These are phyloP conservation scores for Helenozyma rhizophorensis DNA, from an alignment of 805 yeast genomes.

Conservation along the genomic window DNA sequence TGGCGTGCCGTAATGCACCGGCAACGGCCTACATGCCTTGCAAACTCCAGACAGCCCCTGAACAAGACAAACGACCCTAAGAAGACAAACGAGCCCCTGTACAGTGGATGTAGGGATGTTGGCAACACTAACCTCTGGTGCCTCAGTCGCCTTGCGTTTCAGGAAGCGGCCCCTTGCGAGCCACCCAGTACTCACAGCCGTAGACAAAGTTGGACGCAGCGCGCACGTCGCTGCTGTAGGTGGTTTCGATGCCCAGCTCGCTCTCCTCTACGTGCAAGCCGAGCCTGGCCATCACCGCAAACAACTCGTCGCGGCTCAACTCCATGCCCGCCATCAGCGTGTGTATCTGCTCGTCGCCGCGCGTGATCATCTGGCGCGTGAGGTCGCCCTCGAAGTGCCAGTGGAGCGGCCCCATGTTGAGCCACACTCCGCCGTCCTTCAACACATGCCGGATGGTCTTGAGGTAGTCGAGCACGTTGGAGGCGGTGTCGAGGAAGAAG, in stretches of 20 bases:
- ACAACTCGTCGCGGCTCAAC: slow-evolving; percentile 51
- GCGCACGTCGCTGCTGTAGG: slow-evolving; percentile 49
- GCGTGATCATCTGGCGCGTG: slow-evolving; percentile 23
- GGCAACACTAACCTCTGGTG: too few relatives aligned
- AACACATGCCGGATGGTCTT: slow-evolving; percentile 44
- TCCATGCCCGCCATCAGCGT: slow-evolving; percentile 54
- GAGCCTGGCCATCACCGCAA: slow-evolving; percentile 38
- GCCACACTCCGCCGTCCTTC: slow-evolving; percentile 48
- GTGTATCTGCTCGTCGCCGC: slow-evolving; percentile 13
- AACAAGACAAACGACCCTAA: too few relatives aligned
- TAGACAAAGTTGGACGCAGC: slow-evolving; percentile 54
- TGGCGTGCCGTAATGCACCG: too few relatives aligned
- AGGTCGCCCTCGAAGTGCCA: slow-evolving; percentile 63
- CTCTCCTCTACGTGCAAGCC: slow-evolving; percentile 50
- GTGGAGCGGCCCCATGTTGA: slow-evolving; percentile 63
- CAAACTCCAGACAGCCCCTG: too few relatives aligned
- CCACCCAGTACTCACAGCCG: slow-evolving; percentile 66
- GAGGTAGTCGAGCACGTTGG: slow-evolving; percentile 55
- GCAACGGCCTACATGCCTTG: too few relatives aligned
- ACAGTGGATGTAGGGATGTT: too few relatives aligned
- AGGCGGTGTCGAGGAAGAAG: slow-evolving; percentile 62
- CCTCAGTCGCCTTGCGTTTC: too few relatives aligned
- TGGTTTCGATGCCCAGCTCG: slow-evolving; percentile 41
- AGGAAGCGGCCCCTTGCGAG: slow-evolving; percentile 5
- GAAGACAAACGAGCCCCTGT: too few relatives aligned